These are phyloP conservation scores for Vitis rupestris DNA, from an alignment of 164 flowering plant species.

Conservation along the genomic window DNA sequence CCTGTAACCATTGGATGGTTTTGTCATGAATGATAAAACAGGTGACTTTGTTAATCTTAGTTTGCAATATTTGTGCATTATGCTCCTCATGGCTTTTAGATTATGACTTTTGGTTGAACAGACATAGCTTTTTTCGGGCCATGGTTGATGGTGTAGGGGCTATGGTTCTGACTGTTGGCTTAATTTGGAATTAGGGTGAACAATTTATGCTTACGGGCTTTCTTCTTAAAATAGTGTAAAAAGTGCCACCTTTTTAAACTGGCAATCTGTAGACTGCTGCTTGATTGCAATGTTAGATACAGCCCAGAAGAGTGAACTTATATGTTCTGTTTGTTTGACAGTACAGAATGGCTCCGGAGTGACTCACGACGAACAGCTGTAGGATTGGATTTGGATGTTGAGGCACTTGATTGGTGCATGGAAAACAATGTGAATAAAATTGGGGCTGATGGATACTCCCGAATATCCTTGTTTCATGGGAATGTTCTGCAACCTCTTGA, in stretches of 20 bases:
- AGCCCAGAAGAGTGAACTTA: background rate
- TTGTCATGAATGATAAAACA: too few relatives aligned
- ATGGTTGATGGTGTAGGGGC: too few relatives aligned
- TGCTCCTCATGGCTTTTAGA: too few relatives aligned
- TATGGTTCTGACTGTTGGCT: too few relatives aligned
- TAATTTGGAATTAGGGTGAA: too few relatives aligned
- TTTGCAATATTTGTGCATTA: too few relatives aligned
- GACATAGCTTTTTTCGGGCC: too few relatives aligned
- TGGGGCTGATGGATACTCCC: slow-evolving; percentile 66
- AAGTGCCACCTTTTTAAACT: background rate
- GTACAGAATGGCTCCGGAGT: slow-evolving; percentile 83
- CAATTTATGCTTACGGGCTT: background rate
- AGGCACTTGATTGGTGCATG: slow-evolving; percentile 86
- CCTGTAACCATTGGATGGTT: background rate
- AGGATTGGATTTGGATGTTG: slow-evolving; percentile 87
- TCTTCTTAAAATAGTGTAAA: background rate
- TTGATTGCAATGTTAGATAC: background rate
- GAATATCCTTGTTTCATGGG: slow-evolving; percentile 86
- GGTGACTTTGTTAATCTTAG: too few relatives aligned
- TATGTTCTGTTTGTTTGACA: slow-evolving; percentile 24
- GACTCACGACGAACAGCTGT: slow-evolving; percentile 87
- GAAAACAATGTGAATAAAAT: slow-evolving; percentile 69
- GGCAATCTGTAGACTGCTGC: background rate
- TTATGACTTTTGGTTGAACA: too few relatives aligned
- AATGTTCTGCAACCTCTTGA: slow-evolving; percentile 81